Percentiles rank a stretch among this genome's conserved stretches.
Evolutionary conservation across 768 basidiomycete genomes (phyloP).

Genomic region (Coprinopsis sp.): DNA sequence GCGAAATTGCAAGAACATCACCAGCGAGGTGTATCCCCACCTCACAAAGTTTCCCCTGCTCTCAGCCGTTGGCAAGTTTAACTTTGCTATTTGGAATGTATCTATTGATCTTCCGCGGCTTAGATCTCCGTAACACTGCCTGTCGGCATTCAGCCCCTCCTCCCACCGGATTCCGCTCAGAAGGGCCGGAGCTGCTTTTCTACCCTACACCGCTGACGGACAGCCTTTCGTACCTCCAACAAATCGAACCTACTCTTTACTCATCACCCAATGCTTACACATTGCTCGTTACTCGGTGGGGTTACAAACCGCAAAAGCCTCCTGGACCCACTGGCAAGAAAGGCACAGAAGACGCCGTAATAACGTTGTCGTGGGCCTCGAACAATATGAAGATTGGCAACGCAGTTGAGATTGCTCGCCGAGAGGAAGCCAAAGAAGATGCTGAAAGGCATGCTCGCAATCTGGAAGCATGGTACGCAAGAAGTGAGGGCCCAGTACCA

Average conservation of each 20-base stretch:
- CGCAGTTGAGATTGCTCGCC: constrained; percentile 13
- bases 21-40: constrained; percentile 35
- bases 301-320: constrained; percentile 13
- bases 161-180: constrained; percentile 23
- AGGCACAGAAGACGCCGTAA: constrained; percentile 1
- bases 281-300: constrained; percentile 25
- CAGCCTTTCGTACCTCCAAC: constrained; percentile 28
- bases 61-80: constrained; percentile 53
- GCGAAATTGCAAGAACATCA: constrained; percentile 47
- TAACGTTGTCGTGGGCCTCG: constrained; percentile 5
- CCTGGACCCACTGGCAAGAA: background rate
- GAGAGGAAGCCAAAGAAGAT: constrained; percentile 14
- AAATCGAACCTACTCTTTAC: constrained; percentile 20
- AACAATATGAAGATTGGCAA: constrained; percentile 18
- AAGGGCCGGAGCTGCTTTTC: constrained; percentile 27
- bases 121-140: constrained; percentile 48
- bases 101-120: constrained; percentile 7
- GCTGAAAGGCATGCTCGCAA: constrained; percentile 17
- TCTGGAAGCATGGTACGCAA: constrained; percentile 23
- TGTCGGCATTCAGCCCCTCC: constrained; percentile 27
- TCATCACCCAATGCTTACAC: constrained; percentile 30
- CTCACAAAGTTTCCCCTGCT: constrained; percentile 53
- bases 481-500: constrained; percentile 14
- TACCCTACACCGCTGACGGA: constrained; percentile 37
- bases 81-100: too few species aligned